Evolutionary conservation across 257 asterid species (phyloP), one percentile per base, ranked within the genome.

Genomic region (Solanum appendiculatum): DNA sequence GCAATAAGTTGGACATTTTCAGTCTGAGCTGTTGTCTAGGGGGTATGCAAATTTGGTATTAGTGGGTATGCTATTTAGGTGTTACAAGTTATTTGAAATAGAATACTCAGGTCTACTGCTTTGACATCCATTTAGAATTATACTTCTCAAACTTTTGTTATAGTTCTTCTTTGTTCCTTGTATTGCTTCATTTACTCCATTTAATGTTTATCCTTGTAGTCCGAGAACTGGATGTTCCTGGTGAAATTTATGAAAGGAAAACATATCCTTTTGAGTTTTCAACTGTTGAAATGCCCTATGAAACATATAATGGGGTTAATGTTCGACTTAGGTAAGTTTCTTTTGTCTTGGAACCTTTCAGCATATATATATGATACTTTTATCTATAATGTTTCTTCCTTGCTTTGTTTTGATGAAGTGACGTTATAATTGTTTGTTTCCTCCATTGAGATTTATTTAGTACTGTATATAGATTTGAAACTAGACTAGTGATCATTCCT

Each of bases 241-340:
- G 99, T 86, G 99, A 97, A 91, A 89, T 97, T 82, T 97, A 95
- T 88, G 99, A 97, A 90, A 88, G 98, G 84, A 97, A 95, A 92
- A 92, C 97, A 44, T 97, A 91, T 92, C 98, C 96, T n/a, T 97
- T 97, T 90, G 99, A 97, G 87, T 97, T 97, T 92, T 95, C 99
- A 77, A 90, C 98, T n/a, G 99, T 97, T 90, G 99, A 97, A 92
- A 97, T 97, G 99, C 99, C 99, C 68, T 94, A 94, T 37, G 99
- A 97, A 89, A 93, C 99, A 56, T 97, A 97, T 88, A 97, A 94
- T 88, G 99, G 99, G 90, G 94, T 91, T 31, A 95, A 97, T 86
- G 99, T 95, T 83, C 93, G 99, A 86, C 99, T 97, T 48, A 93
- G 99, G 99, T 95, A 87, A 92, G 96, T 88, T 87, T 36, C n/a